These are phyloP conservation scores for Diospyros kaki DNA, from an alignment of 148 eudicot species.

Conservation along the genomic window DNA sequence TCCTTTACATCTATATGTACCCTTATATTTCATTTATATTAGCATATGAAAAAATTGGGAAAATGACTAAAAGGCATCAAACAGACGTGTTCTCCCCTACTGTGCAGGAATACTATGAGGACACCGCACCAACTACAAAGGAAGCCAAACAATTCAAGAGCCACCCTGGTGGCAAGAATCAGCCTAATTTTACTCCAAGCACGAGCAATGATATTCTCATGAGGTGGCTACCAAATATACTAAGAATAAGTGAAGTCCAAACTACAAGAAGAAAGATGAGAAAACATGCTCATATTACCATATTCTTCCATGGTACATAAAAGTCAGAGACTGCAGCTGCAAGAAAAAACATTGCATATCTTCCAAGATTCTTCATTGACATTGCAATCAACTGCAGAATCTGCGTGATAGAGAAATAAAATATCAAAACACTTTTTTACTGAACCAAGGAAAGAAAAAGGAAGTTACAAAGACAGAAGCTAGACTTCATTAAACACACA, in stretches of 20 bases:
- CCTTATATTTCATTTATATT: not conserved
- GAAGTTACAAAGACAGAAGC: not conserved
- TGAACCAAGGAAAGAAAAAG: not conserved
- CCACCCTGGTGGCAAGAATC: slow-evolving; percentile 5
- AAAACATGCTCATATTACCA: slow-evolving; percentile 41
- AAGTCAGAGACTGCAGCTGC: slow-evolving; percentile 99
- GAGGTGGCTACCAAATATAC: not conserved
- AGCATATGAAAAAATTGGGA: not conserved
- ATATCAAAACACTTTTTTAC: not conserved
- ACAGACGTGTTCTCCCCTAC: not conserved
- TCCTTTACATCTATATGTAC: not conserved
- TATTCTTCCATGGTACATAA: slow-evolving; percentile 94
- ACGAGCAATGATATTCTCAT: not conserved
- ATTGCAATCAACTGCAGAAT: slow-evolving; percentile 64
- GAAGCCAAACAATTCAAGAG: not conserved
- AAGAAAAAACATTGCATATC: slow-evolving; percentile 81
- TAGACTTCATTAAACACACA: not conserved
- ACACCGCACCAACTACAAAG: not conserved
- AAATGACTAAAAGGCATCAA: not conserved
- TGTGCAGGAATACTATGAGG: not conserved
- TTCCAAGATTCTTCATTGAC: slow-evolving; percentile 52
- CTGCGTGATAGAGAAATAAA: slow-evolving; percentile 32
- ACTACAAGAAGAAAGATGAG: not conserved
- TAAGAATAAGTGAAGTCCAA: not conserved
- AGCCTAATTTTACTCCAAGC: slow-evolving; percentile 2